Evolutionary conservation across 2,329 filamentous ascomycete genomes (phyloP).

Genomic region (Balansia obtecta): DNA sequence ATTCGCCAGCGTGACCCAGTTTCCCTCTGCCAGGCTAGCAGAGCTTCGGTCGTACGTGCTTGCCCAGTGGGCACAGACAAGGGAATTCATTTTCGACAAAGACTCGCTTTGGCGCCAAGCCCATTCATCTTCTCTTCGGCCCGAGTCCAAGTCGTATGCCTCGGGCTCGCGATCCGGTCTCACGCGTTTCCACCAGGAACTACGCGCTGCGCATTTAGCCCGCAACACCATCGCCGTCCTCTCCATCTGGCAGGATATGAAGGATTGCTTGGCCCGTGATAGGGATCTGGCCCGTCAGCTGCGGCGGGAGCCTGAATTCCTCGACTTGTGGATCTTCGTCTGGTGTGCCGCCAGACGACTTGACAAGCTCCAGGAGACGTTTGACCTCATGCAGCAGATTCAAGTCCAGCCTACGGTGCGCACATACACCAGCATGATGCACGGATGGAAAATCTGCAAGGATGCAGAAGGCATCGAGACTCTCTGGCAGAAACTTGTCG

Average conservation of each 20-base stretch:
- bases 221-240: conserved; percentile 18
- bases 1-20: conserved; percentile 9
- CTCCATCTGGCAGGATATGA: conserved; percentile 23
- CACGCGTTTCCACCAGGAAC: conserved; percentile 16
- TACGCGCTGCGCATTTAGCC: conserved; percentile 17
- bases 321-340: conserved; percentile 28
- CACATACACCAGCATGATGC: conserved; percentile 64
- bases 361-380: conserved; percentile 20
- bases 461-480: conserved; percentile 48
- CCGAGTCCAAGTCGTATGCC: not conserved
- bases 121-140: not conserved
- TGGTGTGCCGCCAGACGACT: conserved; percentile 23
- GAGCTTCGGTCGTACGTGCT: conserved; percentile 16
- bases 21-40: conserved; percentile 10
- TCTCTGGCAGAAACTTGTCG: conserved; percentile 54
- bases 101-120: conserved; percentile 12
- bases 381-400: conserved; percentile 30
- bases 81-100: conserved; percentile 13
- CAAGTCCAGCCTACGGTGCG: conserved; percentile 46
- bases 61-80: conserved; percentile 17
- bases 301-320: conserved; percentile 20
- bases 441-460: conserved; percentile 50
- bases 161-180: conserved; percentile 3
- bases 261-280: conserved; percentile 12
- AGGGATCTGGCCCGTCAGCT: conserved; percentile 16